A percentile compares a stretch with the other conserved stretches of the same genome.
Conservation (phyloP, 805 yeast species). For the Yarrowia divulgata region DNA sequence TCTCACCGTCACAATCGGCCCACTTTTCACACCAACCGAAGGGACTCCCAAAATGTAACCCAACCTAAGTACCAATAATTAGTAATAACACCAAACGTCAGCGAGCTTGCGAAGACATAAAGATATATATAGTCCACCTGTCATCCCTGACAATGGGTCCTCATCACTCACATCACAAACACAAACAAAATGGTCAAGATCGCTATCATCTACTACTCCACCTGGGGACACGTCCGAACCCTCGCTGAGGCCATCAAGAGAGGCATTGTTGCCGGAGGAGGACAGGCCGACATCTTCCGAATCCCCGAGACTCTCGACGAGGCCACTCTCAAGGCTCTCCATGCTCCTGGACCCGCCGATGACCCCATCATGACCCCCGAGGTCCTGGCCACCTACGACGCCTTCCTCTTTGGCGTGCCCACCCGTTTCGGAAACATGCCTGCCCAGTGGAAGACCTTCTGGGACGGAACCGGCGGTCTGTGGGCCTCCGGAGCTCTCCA, state of each 20-base stretch:
- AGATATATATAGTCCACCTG: background rate
- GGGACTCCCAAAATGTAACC: background rate
- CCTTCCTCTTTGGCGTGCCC: slow-evolving; percentile 78
- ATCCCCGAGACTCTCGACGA: slow-evolving; percentile 77
- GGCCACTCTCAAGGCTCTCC: slow-evolving; percentile 66
- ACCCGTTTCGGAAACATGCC: slow-evolving; percentile 80
- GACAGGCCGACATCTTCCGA: slow-evolving; percentile 74
- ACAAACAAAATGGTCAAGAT: slow-evolving; percentile 53
- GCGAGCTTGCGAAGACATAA: background rate
- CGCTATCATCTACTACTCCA: slow-evolving; percentile 80
- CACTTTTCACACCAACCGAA: background rate
- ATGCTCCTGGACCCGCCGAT: slow-evolving; percentile 61
- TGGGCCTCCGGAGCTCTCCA: slow-evolving; percentile 74
- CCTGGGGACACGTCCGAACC: slow-evolving; percentile 77
- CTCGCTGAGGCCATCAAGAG: slow-evolving; percentile 72
- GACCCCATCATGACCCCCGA: slow-evolving; percentile 61
- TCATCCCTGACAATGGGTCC: background rate
- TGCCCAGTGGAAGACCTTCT: slow-evolving; percentile 75
- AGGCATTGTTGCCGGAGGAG: slow-evolving; percentile 76
- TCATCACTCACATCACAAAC: background rate
- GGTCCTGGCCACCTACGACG: slow-evolving; percentile 69
- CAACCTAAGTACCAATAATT: slow-evolving; percentile 4
- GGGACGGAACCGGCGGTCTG: slow-evolving; percentile 77
- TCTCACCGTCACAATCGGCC: background rate
- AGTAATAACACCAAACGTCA: slow-evolving; percentile 8